phyloP scores from a whole-genome alignment of 108 stramenopile species.

The Cyclotella kingstonii region DNA sequence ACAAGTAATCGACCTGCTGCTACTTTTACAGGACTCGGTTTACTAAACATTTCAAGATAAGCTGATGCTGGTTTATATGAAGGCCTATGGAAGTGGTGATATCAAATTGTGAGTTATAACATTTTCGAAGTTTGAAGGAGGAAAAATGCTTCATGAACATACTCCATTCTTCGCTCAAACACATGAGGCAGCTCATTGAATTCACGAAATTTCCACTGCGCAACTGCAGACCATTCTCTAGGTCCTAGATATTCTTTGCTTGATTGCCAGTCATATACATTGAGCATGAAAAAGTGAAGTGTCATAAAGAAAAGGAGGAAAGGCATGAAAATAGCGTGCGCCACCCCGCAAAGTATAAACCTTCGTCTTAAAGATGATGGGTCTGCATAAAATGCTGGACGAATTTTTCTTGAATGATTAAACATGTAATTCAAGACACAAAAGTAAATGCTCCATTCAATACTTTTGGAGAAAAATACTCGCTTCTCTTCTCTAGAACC shows the following conservation, averaged over 20 bases:
- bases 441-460: constrained; percentile 88
- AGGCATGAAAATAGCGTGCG: constrained; percentile 88
- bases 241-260: constrained; percentile 92
- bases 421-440: constrained; percentile 97
- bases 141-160: background rate
- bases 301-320: constrained; percentile 92
- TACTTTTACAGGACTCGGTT: constrained; percentile 69
- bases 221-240: constrained; percentile 84
- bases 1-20: constrained; percentile 75
- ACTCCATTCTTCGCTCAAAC: constrained; percentile 80
- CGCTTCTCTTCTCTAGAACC: constrained; percentile 16
- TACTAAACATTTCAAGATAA: constrained; percentile 81
- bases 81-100: constrained; percentile 26
- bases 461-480: constrained; percentile 64
- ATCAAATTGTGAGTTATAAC: background rate
- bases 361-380: constrained; percentile 67
- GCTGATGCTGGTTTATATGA: constrained; percentile 82
- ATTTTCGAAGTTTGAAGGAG: no score
- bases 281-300: constrained; percentile 90
- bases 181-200: constrained; percentile 94
- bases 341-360: constrained; percentile 84
- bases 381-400: constrained; percentile 86
- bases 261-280: constrained; percentile 91
- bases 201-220: constrained; percentile 93
- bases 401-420: constrained; percentile 88